Conservation (phyloP, 805 yeast genomes). For the Dipodascopsis uninucleata region DNA sequence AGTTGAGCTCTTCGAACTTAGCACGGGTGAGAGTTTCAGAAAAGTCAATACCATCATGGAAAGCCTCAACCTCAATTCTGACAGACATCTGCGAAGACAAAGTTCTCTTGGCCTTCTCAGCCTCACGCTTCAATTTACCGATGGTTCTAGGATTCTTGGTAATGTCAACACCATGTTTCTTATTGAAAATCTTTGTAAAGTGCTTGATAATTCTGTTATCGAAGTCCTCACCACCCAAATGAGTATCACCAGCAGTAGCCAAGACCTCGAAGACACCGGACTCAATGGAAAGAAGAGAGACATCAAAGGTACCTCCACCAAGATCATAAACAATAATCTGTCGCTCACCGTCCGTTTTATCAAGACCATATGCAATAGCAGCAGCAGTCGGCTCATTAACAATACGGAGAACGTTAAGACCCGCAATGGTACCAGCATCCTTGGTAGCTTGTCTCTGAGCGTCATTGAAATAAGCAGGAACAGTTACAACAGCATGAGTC, state of each 20-base stretch:
- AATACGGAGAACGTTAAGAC: slow-evolving; percentile 88
- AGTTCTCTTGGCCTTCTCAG: slow-evolving; percentile 97
- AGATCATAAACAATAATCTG: slow-evolving; percentile 90
- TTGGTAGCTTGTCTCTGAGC: slow-evolving; percentile 98
- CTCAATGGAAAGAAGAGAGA: slow-evolving; percentile 84
- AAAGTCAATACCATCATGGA: slow-evolving; percentile 92
- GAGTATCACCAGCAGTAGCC: slow-evolving; percentile 89
- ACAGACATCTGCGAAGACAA: slow-evolving; percentile 93
- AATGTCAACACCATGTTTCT: slow-evolving; percentile 85
- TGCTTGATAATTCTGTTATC: slow-evolving; percentile 93
- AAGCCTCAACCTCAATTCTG: slow-evolving; percentile 92
- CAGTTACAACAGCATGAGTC: slow-evolving; percentile 91
- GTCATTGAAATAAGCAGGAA: slow-evolving; percentile 95
- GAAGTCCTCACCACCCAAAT: slow-evolving; percentile 98
- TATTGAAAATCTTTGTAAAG: slow-evolving; percentile 91
- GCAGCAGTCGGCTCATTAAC: slow-evolving; percentile 98
- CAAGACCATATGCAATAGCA: slow-evolving; percentile 96
- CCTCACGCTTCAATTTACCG: slow-evolving; percentile 93
- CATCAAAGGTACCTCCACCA: slow-evolving; percentile 99
- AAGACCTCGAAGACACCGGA: slow-evolving; percentile 96
- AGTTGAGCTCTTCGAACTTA: slow-evolving; percentile 93
- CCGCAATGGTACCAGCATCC: slow-evolving; percentile 96
- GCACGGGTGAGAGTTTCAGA: slow-evolving; percentile 95
- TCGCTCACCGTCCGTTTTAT: slow-evolving; percentile 56
- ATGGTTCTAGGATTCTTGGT: slow-evolving; percentile 77